Evolutionary conservation across 2,329 filamentous ascomycete genomes (phyloP), one percentile per base, ranked within the genome.

Genomic region (Nemania diffusa): DNA sequence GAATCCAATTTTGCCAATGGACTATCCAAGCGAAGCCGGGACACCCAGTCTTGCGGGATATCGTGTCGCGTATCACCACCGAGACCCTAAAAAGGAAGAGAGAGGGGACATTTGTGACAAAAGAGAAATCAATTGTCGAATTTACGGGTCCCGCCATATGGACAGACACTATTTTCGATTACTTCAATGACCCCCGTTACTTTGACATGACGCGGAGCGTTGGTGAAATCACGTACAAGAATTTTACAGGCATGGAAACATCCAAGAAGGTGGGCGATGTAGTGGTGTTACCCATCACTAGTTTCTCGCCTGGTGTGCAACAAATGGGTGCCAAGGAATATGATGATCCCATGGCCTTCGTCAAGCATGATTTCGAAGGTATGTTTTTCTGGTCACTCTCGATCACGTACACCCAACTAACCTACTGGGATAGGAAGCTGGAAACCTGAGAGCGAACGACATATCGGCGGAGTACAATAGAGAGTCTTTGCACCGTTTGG

Each of bases 1-100:
- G 95, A 70, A 94, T 99, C 68, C 96, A 98, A 78, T 98, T 99
- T 81, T 99, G 96, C 81, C 96, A 99, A 79, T 99, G 96, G 96
- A 99, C 96, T 1, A 97, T 99, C 70, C 95, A 98, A 80, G 84
- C 92, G 64, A 99, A 99, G 80, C 92, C 95, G 0, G 96, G 96
- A 11, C 96, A 99, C 78, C 96, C 96, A 0, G 89, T 97, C 13
- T 86, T 99, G 65, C 89, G 94, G 69, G 93, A 97, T 68, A 88
- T 97, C 68, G 93, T 99, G 34, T 85, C 91, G 15, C 91, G 90
- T 72, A 94, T 99, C 76, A 97, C 95, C 0, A 86, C 92, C 71
- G 89, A 94, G 78, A 92, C 94, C 0, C 83, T 98, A 57, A 84
- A 85, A 66, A 87, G 91, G 80, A 94, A 97, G 84, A 84, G 84